phyloP scores from a whole-genome alignment of 1,139 yeast species.

The Debaryomyces sp. region DNA sequence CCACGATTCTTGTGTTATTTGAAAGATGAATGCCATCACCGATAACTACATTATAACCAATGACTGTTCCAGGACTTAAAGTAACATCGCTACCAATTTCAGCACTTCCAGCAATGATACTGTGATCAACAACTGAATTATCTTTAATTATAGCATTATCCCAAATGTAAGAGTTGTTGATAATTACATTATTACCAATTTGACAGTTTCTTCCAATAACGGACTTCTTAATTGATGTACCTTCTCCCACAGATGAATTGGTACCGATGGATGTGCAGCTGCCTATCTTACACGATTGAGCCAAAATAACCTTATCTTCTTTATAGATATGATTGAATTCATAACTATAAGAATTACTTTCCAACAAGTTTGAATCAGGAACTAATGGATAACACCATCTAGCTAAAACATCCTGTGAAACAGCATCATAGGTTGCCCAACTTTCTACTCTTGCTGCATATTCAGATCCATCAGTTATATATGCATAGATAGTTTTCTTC shows the following conservation, averaged over 20 bases:
- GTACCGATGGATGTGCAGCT: constrained; percentile 79
- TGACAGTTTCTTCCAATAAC: constrained; percentile 84
- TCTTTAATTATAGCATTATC: constrained; percentile 77
- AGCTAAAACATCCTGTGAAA: constrained; percentile 86
- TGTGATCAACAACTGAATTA: constrained; percentile 54
- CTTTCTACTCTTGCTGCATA: constrained; percentile 95
- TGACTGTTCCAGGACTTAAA: constrained; percentile 71
- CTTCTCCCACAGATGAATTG: constrained; percentile 65
- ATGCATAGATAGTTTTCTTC: constrained; percentile 89
- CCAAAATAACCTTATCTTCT: constrained; percentile 78
- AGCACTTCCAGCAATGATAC: constrained; percentile 72
- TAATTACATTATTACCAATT: constrained; percentile 75
- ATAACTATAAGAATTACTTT: constrained; percentile 72
- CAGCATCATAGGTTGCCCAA: constrained; percentile 89
- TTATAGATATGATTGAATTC: constrained; percentile 87
- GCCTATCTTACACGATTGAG: constrained; percentile 86
- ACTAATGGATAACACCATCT: constrained; percentile 93
- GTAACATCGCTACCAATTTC: constrained; percentile 52
- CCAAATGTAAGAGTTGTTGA: constrained; percentile 84
- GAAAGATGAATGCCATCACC: constrained; percentile 54
- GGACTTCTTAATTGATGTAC: constrained; percentile 58
- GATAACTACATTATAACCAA: constrained; percentile 72
- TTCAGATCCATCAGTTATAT: constrained; percentile 66
- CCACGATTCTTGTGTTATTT: constrained; percentile 54
- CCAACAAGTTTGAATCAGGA: constrained; percentile 79